phyloP scores from a whole-genome alignment of 768 basidiomycete species.

The Holtermannia corniformis region DNA sequence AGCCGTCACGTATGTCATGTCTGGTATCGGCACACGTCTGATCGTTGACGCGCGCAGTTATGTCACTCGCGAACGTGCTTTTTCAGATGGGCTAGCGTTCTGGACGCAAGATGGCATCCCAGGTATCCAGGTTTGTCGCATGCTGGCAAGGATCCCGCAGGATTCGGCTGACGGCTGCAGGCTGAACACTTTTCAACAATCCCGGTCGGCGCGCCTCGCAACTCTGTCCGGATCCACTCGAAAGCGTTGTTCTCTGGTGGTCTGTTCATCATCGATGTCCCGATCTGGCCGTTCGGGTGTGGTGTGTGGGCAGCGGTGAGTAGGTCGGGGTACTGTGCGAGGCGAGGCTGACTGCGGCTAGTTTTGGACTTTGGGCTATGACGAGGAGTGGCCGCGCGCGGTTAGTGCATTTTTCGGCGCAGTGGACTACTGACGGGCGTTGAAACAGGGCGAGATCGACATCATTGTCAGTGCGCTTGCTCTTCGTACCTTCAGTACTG shows the following conservation, averaged over 20 bases:
- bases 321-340: background rate
- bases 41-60: slow-evolving; percentile 16
- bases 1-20: slow-evolving; percentile 27
- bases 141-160: background rate
- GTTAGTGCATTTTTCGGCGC: slow-evolving; percentile 13
- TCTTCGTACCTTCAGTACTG: background rate
- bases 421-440: background rate
- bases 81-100: slow-evolving; percentile 29
- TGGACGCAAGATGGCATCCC: slow-evolving; percentile 31
- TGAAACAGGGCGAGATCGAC: slow-evolving; percentile 37
- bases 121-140: slow-evolving; percentile 32
- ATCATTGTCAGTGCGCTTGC: slow-evolving; percentile 24
- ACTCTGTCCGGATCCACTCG: slow-evolving; percentile 30
- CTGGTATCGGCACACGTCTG: background rate
- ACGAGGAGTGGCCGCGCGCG: slow-evolving; percentile 26
- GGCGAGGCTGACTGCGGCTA: slow-evolving; percentile 5
- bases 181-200: slow-evolving; percentile 27
- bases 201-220: slow-evolving; percentile 14
- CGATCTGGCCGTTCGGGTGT: slow-evolving; percentile 39
- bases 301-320: slow-evolving; percentile 42
- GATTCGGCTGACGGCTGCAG: no score
- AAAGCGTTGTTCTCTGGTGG: slow-evolving; percentile 34
- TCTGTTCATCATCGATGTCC: slow-evolving; percentile 36
- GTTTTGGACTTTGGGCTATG: slow-evolving; percentile 39
- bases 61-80: slow-evolving; percentile 22